Evolutionary conservation across 441 rosid species (phyloP), one percentile per base, ranked within the genome.

Genomic region (Bruguiera hainesii): DNA sequence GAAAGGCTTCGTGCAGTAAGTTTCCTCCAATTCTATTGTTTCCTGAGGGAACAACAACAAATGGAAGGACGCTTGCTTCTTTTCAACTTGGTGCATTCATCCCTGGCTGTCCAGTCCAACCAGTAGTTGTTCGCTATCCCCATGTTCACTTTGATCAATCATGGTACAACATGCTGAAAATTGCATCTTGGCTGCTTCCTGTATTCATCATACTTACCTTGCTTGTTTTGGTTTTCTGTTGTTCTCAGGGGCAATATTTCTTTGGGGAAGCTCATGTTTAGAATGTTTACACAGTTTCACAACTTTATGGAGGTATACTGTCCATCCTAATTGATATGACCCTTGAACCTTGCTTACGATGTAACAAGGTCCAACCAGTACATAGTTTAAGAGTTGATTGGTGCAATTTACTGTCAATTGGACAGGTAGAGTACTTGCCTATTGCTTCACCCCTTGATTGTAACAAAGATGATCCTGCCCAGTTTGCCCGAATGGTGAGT

Each of bases 41-140:
- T 86, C 99, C 99, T 4, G 99, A 95, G 86, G 99, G 99, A 72
- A 95, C 99, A 28, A 95, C 99, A 19, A 88, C 97, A 23, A 95
- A 89, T 75, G 99, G 99, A 69, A 88, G 68, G 83, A 87, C 75
- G 72, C 71, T 91, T 64, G 87, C 92, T 63, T 88, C 98, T 20
- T 95, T 95, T 73, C 98, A 95, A 85, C 96, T 91, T 2, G 99
- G 99, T 56, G 99, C 99, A 63, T 95, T 95, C 78, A 84, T 95
- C 69, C 95, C 98, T 67, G 83, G 93, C 66, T 84, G 69, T 52
- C 88, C 97, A 7, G 83, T 95, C 73, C 98, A 95, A 82, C 99
- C 98, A 65, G 85, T 95, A 20, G 61, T 90, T 29, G 91, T 95
- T 30, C 98, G 91, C 20, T 95, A 88, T 84, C 99, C 99, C 25